Conservation (phyloP, 2,329 filamentous ascomycete species). For the Blastomyces gilchristii region DNA sequence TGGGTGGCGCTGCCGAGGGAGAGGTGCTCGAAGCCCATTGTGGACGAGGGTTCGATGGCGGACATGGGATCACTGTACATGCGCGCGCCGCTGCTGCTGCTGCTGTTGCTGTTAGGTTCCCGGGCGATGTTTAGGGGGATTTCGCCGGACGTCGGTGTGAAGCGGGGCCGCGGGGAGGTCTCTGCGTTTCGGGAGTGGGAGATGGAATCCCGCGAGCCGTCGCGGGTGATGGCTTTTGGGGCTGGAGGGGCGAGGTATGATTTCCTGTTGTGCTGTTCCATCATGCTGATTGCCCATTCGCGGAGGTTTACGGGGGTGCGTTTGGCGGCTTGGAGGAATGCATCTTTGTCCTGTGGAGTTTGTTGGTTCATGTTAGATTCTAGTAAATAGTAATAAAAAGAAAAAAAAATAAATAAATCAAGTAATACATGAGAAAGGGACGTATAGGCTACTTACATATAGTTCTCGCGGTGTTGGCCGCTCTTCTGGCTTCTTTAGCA, state of each 20-base stretch:
- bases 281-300: slow-evolving; percentile 87
- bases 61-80: slow-evolving; percentile 17
- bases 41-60: slow-evolving; percentile 20
- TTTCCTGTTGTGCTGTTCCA: slow-evolving; percentile 91
- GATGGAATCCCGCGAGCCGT: slow-evolving; percentile 46
- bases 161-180: slow-evolving; percentile 38
- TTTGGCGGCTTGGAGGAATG: slow-evolving; percentile 93
- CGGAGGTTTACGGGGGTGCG: slow-evolving; percentile 87
- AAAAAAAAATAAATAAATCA: not conserved
- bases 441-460: slow-evolving; percentile 51
- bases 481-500: slow-evolving; percentile 79
- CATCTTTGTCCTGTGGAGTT: slow-evolving; percentile 63
- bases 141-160: slow-evolving; percentile 60
- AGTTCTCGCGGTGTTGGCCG: slow-evolving; percentile 88
- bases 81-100: slow-evolving; percentile 15
- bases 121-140: slow-evolving; percentile 49
- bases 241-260: slow-evolving; percentile 80
- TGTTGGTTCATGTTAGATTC: slow-evolving; percentile 19
- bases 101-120: slow-evolving; percentile 20
- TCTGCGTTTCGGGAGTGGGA: slow-evolving; percentile 10
- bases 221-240: slow-evolving; percentile 63
- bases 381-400: not conserved
- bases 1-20: slow-evolving; percentile 22
- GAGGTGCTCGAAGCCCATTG: slow-evolving; percentile 35
- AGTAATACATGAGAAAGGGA: too few species aligned